Conservation (phyloP, 352 stramenopile species). For the Phytopythium helicoides region DNA sequence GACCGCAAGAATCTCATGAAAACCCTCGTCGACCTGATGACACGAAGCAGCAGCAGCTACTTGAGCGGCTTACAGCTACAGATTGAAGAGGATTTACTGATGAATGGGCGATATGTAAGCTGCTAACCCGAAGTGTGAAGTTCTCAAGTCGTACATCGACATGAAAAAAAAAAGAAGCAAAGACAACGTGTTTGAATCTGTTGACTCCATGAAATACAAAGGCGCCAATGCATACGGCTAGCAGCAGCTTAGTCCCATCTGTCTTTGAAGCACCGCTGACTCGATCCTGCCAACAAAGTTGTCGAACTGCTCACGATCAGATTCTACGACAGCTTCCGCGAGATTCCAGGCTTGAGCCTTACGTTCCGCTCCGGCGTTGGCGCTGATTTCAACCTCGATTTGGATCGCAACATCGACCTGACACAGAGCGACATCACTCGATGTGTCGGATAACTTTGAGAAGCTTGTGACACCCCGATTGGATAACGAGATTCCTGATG, state of each 20-base stretch:
- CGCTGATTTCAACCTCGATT: neutral
- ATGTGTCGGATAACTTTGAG: neutral
- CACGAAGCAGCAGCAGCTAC: neutral
- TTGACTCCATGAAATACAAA: too few relatives aligned
- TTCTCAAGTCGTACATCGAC: neutral
- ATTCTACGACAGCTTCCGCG: neutral
- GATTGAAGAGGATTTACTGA: slow-evolving; percentile 4
- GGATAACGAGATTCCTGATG: neutral
- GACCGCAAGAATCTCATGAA: neutral
- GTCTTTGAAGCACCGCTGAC: neutral
- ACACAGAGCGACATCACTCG: neutral
- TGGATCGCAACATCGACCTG: neutral
- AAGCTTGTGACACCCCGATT: neutral
- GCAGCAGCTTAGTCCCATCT: too few relatives aligned
- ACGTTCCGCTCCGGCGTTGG: neutral
- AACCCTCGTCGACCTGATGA: neutral
- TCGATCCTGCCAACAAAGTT: neutral
- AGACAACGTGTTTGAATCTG: neutral
- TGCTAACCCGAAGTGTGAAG: neutral
- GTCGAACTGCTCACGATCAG: too few relatives aligned
- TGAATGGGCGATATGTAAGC: neutral
- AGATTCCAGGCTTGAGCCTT: neutral
- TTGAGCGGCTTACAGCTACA: neutral
- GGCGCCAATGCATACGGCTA: too few relatives aligned
- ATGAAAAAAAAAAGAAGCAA: too few relatives aligned